Evolutionary conservation across 2,329 filamentous ascomycete species (phyloP).

Genomic region (Hypoxylon sp.): DNA sequence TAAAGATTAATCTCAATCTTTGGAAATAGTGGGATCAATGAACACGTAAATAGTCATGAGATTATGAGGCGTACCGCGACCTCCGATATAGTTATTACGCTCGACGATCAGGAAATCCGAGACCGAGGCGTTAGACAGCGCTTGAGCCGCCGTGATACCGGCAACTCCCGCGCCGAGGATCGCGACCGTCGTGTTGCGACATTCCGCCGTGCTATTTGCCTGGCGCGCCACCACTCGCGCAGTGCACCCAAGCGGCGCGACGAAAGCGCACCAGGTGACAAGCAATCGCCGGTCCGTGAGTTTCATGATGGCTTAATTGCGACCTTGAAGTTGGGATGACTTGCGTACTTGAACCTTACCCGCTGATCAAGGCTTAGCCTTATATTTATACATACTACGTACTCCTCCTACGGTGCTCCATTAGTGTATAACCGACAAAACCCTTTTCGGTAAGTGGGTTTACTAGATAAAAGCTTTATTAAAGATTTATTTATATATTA

Average conservation of each 20-base stretch:
- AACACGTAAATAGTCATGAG: neutral
- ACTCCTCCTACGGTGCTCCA: too few species aligned
- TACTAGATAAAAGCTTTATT: too few species aligned
- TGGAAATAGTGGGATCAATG: neutral
- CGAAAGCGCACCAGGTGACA: slow-evolving; percentile 24
- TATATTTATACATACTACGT: too few species aligned
- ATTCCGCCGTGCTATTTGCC: slow-evolving; percentile 31
- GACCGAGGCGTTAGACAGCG: slow-evolving; percentile 70
- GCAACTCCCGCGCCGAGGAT: slow-evolving; percentile 70
- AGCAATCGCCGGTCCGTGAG: slow-evolving; percentile 6
- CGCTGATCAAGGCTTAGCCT: neutral
- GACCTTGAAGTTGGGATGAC: neutral
- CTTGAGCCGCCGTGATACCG: slow-evolving; percentile 74
- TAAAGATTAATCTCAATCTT: neutral
- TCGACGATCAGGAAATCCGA: slow-evolving; percentile 75
- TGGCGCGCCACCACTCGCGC: slow-evolving; percentile 15
- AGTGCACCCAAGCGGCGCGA: slow-evolving; percentile 10
- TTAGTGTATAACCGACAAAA: too few species aligned
- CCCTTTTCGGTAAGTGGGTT: too few species aligned
- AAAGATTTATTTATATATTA: too few species aligned
- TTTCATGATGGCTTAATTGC: slow-evolving; percentile 17
- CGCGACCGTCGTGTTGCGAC: slow-evolving; percentile 55
- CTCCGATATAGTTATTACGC: slow-evolving; percentile 71
- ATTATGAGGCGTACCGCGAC: slow-evolving; percentile 55
- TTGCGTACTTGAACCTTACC: neutral